Conservation (phyloP, 1,284 basidiomycete species). For the Ceratobasidium sp. region DNA sequence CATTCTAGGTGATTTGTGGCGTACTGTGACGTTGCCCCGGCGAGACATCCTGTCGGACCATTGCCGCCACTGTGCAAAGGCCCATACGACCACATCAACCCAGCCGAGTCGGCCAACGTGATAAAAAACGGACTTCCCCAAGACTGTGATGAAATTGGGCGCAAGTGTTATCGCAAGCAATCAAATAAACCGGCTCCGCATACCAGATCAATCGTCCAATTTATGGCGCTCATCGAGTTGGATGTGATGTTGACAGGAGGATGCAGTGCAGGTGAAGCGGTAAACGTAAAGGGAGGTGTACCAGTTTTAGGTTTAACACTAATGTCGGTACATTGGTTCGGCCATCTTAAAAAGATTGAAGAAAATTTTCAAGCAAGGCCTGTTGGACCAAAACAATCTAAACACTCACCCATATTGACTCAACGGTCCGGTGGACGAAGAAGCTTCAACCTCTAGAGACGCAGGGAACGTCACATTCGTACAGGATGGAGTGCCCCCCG, state of each 20-base stretch:
- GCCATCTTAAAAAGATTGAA: conserved; percentile 54
- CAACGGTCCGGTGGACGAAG: conserved; percentile 26
- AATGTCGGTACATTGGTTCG: conserved; percentile 60
- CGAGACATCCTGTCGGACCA: conserved; percentile 58
- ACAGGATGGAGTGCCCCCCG: conserved; percentile 30
- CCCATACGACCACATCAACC: conserved; percentile 65
- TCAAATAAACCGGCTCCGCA: background rate
- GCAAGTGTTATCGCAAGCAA: background rate
- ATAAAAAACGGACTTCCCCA: conserved; percentile 68
- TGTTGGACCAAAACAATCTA: background rate
- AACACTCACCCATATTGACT: conserved; percentile 38
- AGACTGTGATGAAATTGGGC: conserved; percentile 52
- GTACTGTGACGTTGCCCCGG: conserved; percentile 41
- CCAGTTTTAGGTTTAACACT: conserved; percentile 64
- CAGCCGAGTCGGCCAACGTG: conserved; percentile 63
- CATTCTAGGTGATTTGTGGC: conserved; percentile 49
- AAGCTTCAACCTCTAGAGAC: conserved; percentile 26
- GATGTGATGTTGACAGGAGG: conserved; percentile 68
- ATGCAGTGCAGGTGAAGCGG: conserved; percentile 68
- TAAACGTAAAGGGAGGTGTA: conserved; percentile 68
- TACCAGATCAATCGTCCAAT: conserved; percentile 67
- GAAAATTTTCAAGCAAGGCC: conserved; percentile 36
- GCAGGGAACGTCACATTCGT: conserved; percentile 43
- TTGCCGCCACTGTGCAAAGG: conserved; percentile 63
- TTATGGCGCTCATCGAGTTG: conserved; percentile 58